Evolutionary conservation across 108 stramenopile species (phyloP), one percentile per base, ranked within the genome.

Genomic region (Licmophora abbreviata): DNA sequence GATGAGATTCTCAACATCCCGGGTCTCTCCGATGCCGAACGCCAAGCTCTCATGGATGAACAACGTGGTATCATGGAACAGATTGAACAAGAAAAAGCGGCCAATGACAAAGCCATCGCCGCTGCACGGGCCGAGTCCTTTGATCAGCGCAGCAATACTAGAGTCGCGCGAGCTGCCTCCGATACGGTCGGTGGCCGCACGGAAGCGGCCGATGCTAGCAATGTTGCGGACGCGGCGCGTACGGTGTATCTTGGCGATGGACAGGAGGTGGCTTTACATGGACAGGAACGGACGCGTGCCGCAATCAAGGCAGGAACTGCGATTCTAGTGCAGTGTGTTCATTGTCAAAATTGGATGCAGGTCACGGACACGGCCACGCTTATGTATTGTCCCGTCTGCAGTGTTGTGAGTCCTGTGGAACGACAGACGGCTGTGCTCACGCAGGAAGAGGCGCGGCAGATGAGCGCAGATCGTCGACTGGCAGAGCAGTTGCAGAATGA

Each of bases 291-390:
- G 23, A 88, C 82, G 6, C 68, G 69, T 45, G 47, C 71, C 43
- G 86, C 86, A 10, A 83, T 88, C 32, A 54, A 71, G 35, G 71
- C 78, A 18, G 86, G 86, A 6, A 82, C 70, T 8, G 83, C 83
- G 6, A 46, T 79, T 8, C 41, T 88, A 24, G 77, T 84, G 0
- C 76, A 83, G 46, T 88, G 86, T 36, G 58, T 83, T 32, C 69
- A 67, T 45, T 88, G 86, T 51, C 56, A 81, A 33, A 79, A 81
- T 69, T 79, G 77, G 82, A 88, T 88, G 86, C 86, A 88, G 55
- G 79, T 88, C 0, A 81, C 80, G 0, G 72, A 62, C 28, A 61
- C 59, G 29, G 86, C 86, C 17, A 73, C 77, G 0, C 46, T 88
- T 4, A 83, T 88, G 86, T 81, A 79, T 41, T 88, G 86, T 59